Evolutionary conservation across 179 eudicot species (phyloP).

Genomic region (Dionaea muscipula): DNA sequence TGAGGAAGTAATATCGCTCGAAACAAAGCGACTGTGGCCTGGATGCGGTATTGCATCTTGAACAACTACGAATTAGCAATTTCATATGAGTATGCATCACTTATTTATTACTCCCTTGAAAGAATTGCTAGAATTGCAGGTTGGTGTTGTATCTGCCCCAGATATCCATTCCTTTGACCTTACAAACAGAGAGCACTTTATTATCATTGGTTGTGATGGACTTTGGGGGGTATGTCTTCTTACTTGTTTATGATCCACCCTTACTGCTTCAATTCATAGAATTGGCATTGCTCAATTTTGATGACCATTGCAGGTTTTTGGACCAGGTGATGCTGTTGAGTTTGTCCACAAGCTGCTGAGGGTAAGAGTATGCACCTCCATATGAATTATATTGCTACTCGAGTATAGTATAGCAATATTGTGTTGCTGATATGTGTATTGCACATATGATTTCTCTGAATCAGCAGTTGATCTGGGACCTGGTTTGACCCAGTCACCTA

Average conservation of each 20-base stretch:
- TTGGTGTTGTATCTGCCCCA: conserved; percentile 72
- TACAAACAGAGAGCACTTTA: conserved; percentile 61
- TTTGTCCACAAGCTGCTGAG: conserved; percentile 58
- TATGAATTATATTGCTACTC: too few species aligned
- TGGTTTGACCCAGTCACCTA: too few species aligned
- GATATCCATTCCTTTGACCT: conserved; percentile 71
- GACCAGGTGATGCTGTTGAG: conserved; percentile 79
- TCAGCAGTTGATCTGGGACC: too few species aligned
- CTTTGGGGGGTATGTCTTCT: conserved; percentile 69
- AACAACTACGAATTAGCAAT: too few species aligned
- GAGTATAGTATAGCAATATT: too few species aligned
- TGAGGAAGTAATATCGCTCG: too few species aligned
- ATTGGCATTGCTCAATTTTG: conserved; percentile 1
- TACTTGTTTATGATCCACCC: background rate
- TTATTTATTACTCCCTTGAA: conserved; percentile 1
- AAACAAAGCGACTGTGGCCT: too few species aligned
- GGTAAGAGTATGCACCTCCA: conserved; percentile 22
- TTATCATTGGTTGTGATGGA: conserved; percentile 90
- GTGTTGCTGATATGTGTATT: too few species aligned
- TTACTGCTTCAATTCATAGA: background rate
- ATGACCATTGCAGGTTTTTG: conserved; percentile 46
- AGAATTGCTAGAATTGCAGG: conserved; percentile 38
- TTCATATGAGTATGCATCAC: background rate
- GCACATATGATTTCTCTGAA: too few species aligned
- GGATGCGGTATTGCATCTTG: too few species aligned